Evolutionary conservation across 164 flowering plant species (phyloP), one percentile per base, ranked within the genome.

Genomic region (Malania oleifera): DNA sequence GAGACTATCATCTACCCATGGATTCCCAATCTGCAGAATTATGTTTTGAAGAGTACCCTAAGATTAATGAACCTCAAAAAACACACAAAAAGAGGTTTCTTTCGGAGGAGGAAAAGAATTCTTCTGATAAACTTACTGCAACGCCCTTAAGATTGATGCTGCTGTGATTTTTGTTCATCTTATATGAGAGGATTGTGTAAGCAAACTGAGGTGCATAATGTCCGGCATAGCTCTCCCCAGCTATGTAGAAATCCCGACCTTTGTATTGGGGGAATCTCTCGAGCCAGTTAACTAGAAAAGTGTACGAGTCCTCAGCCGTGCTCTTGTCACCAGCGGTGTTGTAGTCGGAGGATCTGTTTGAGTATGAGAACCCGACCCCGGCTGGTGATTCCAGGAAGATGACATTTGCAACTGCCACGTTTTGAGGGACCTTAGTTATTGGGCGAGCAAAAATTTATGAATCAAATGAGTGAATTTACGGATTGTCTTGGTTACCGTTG

Each of bases 361-460:
- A 79, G 48, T 81, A 83, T 0, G 85, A 82, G 55, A 72, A 83
- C 26, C 86, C 86, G 6, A 83, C 84, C n/a, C 89, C 85, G 0
- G 79, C 84, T 0, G 88, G 88, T 2, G 85, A 77, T 51, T 83
- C 88, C 45, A 83, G 31, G 67, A 83, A 80, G 2, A 81, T 29
- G 28, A 83, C 52, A 57, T 81, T 83, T 10, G 85, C 80, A 47
- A 56, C 85, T 83, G 75, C n/a, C n/a, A n/a, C n/a, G n/a, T n/a
- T n/a, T n/a, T n/a, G n/a, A n/a, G n/a, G n/a, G n/a, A n/a, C n/a
- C n/a, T n/a, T n/a, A n/a, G n/a, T n/a, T n/a, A n/a, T n/a, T n/a
- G n/a, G n/a, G n/a, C n/a, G n/a, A n/a, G n/a, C n/a, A n/a, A n/a
- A n/a, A n/a, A n/a, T n/a, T n/a, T n/a, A n/a, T n/a, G n/a, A n/a